A percentile compares a stretch with the other conserved stretches of the same genome.
phyloP scores from a whole-genome alignment of 2,329 filamentous ascomycete genomes.

The Furcasterigmium furcatum region DNA sequence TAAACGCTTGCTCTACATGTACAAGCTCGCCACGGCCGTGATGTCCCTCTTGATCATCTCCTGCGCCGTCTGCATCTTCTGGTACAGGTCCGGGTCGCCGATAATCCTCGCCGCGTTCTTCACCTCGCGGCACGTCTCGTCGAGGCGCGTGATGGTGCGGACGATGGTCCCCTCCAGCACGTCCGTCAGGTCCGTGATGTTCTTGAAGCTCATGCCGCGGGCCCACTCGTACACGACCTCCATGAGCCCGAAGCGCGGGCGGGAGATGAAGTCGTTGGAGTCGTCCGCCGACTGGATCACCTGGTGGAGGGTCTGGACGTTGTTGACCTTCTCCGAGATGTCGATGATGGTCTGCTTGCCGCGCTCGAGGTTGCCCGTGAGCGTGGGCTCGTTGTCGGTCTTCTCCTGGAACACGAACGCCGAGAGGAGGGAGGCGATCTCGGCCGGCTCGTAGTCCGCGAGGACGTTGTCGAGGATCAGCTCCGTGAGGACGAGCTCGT shows the following conservation, averaged over 20 bases:
- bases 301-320: conserved; percentile 84
- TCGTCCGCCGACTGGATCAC: conserved; percentile 89
- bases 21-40: conserved; percentile 82
- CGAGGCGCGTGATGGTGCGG: conserved; percentile 84
- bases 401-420: conserved; percentile 98
- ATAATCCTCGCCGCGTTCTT: conserved; percentile 96
- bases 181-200: conserved; percentile 93
- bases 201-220: conserved; percentile 95
- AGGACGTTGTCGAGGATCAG: conserved; percentile 95
- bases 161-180: conserved; percentile 98
- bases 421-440: conserved; percentile 91
- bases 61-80: conserved; percentile 96
- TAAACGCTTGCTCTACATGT: conserved; percentile 57
- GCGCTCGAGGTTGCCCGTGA: conserved; percentile 78
- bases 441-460: conserved; percentile 90
- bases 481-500: conserved; percentile 94
- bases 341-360: conserved; percentile 83
- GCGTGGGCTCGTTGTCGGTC: conserved; percentile 74
- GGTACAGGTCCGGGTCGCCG: conserved; percentile 87
- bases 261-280: conserved; percentile 84
- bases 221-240: conserved; percentile 99
- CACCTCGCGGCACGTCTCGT: conserved; percentile 95
- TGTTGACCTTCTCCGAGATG: conserved; percentile 90
- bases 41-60: conserved; percentile 98
- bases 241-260: conserved; percentile 87